These are phyloP conservation scores for Leccinum fibrillosum DNA, from an alignment of 768 basidiomycete species.

Conservation along the genomic window DNA sequence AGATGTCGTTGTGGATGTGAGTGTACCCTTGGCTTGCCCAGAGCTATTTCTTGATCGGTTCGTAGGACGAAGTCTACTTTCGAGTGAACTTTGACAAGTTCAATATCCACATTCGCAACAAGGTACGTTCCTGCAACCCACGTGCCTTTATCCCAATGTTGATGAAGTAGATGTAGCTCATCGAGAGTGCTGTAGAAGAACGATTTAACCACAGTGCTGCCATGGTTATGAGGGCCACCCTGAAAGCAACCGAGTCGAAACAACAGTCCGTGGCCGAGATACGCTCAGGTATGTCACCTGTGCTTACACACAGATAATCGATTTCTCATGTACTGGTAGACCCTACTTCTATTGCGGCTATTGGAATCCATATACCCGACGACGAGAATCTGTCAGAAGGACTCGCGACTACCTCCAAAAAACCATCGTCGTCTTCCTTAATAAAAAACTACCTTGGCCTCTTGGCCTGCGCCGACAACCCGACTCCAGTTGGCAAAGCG, in stretches of 20 bases:
- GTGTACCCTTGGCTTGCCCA: slow-evolving; percentile 19
- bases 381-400: slow-evolving; percentile 47
- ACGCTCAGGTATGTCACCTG: slow-evolving; percentile 51
- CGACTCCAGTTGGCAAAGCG: too few species aligned
- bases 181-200: slow-evolving; percentile 71
- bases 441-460: slow-evolving; percentile 24
- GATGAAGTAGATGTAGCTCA: slow-evolving; percentile 51
- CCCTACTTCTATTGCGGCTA: slow-evolving; percentile 64
- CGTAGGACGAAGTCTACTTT: slow-evolving; percentile 70
- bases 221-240: slow-evolving; percentile 62
- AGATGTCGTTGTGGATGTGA: slow-evolving; percentile 68
- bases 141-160: slow-evolving; percentile 1
- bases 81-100: slow-evolving; percentile 85
- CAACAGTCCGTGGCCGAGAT: slow-evolving; percentile 60
- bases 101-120: slow-evolving; percentile 82
- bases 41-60: slow-evolving; percentile 1
- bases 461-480: slow-evolving; percentile 52
- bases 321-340: slow-evolving; percentile 37
- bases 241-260: slow-evolving; percentile 65
- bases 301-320: slow-evolving; percentile 23
- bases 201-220: slow-evolving; percentile 78
- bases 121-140: slow-evolving; percentile 43
- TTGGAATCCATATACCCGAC: slow-evolving; percentile 52
- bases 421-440: too few species aligned
- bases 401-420: too few species aligned